Conservation (phyloP, 345 rosid genomes). For the Rhodomyrtus tomentosa region DNA sequence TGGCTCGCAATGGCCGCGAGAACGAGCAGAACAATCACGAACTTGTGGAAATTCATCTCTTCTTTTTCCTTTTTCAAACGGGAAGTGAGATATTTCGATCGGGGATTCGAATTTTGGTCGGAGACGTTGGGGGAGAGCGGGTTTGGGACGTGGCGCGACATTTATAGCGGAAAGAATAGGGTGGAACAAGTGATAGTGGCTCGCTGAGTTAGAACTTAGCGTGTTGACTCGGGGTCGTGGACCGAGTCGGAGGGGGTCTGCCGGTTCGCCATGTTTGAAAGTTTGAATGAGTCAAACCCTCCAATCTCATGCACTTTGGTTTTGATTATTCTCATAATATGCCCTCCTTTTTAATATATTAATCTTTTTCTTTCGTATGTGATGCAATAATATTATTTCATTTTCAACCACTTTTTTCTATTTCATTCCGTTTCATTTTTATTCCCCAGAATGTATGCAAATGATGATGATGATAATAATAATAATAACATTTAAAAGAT, state of each 20-base stretch:
- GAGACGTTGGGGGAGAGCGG: background rate
- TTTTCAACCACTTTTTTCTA: no score
- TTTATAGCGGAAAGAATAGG: background rate
- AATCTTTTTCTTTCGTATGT: background rate
- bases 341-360: background rate
- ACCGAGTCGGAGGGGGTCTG: background rate
- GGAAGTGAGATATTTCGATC: background rate
- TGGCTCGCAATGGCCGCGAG: slow-evolving; percentile 11
- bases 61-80: background rate
- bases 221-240: background rate
- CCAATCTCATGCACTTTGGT: background rate
- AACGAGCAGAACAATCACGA: slow-evolving; percentile 15
- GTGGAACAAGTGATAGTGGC: background rate
- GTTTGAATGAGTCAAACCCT: background rate
- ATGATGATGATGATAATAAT: no score
- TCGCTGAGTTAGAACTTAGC: background rate
- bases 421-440: background rate
- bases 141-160: background rate
- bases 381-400: background rate
- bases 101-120: background rate
- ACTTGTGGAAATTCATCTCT: slow-evolving; percentile 9
- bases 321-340: background rate
- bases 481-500: background rate
- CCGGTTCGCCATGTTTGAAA: background rate
- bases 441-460: background rate